Evolutionary conservation across 2,329 filamentous ascomycete species (phyloP), one percentile per base, ranked within the genome.

Genomic region (Neonectria magnoliae): DNA sequence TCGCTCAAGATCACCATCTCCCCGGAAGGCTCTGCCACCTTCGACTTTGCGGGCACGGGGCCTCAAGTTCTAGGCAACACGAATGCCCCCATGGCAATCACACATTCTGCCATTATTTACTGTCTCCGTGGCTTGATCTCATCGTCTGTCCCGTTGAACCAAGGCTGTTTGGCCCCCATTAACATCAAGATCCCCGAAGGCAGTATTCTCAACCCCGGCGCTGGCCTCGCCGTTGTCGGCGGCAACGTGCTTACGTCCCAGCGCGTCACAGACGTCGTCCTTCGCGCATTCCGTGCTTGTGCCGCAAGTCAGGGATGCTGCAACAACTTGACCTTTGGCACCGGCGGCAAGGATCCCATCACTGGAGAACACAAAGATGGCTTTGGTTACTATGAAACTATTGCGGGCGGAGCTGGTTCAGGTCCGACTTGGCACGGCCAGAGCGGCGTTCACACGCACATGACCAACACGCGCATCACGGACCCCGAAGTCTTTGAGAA

Each of bases 311-410:
- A 94, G 70, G 92, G 92, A n/a, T 91, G 92, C 73, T 91, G 89
- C 76, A 94, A 94, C 78, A 94, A 93, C 73, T 82, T 94, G 13
- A 94, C 91, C 1, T 94, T 94, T 72, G 92, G 91, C 57, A 92
- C 92, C 71, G 89, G 88, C 20, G 78, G 77, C 3, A 70, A 71
- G 4, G 74, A 76, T 10, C 66, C 65, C 0, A 64, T 64, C 2
- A 75, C 72, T 0, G 73, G 74, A 0, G 59, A 73, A 41, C 67
- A 73, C 4, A 71, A 67, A 2, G 70, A 72, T 45, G 77, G 77
- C 0, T 79, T 78, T 10, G 78, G 78, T 0, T 79, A 79, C 67
- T 78, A 79, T 27, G 78, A 79, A 65, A 78, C 77, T 2, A 78
- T 79, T 4, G 75, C 68, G 1, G 77, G 78, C 1, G 78, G 78